phyloP scores from a whole-genome alignment of 352 stramenopile species.

The Thraustotheca clavata region DNA sequence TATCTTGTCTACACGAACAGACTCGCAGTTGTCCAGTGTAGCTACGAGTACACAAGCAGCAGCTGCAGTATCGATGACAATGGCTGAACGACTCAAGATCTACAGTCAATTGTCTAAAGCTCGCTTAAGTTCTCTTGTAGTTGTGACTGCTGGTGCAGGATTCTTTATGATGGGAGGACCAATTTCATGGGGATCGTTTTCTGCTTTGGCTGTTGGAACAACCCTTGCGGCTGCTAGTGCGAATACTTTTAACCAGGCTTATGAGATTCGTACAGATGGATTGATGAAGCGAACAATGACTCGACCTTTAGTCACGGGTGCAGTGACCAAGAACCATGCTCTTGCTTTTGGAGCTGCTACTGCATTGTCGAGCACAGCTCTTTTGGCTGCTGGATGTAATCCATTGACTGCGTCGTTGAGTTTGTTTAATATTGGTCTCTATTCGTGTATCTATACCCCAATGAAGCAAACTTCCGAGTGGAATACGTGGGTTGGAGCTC shows the following conservation, averaged over 20 bases:
- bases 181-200: constrained; percentile 83
- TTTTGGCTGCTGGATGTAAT: constrained; percentile 91
- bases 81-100: constrained; percentile 57
- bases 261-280: constrained; percentile 91
- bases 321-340: constrained; percentile 69
- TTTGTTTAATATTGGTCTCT: constrained; percentile 96
- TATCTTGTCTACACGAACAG: constrained; percentile 16
- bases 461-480: constrained; percentile 94
- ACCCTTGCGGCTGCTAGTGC: constrained; percentile 90
- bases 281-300: constrained; percentile 96
- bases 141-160: constrained; percentile 92
- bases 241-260: constrained; percentile 98
- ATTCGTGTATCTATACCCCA: constrained; percentile 98
- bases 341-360: constrained; percentile 78
- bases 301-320: constrained; percentile 88
- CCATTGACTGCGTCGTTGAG: constrained; percentile 94
- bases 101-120: constrained; percentile 93
- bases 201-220: constrained; percentile 89
- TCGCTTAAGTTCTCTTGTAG: constrained; percentile 91
- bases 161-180: constrained; percentile 95
- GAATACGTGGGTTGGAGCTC: constrained; percentile 98
- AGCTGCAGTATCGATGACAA: constrained; percentile 28
- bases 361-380: constrained; percentile 74
- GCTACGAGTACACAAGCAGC: constrained; percentile 27
- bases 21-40: constrained; percentile 12